These are phyloP conservation scores for Creolimax fragrantissima DNA, from an alignment of 78 protist species.

Conservation along the genomic window DNA sequence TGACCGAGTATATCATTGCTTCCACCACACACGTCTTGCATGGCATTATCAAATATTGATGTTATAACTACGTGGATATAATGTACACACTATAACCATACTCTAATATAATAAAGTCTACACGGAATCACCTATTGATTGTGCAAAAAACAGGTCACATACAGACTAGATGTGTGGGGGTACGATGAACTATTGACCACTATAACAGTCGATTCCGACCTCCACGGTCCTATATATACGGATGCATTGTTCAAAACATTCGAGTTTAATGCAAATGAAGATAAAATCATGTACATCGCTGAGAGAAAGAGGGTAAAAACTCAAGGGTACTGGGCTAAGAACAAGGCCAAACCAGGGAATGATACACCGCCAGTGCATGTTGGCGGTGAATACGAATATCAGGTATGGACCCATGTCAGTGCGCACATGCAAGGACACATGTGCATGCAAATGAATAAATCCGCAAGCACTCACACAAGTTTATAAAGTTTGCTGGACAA, in stretches of 20 bases:
- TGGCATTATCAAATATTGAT: too few species aligned
- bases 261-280: background rate
- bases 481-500: background rate
- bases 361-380: background rate
- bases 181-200: background rate
- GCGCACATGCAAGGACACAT: background rate
- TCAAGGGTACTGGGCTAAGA: background rate
- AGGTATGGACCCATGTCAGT: background rate
- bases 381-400: background rate
- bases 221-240: background rate
- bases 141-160: too few species aligned
- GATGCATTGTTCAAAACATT: background rate
- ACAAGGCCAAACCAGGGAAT: background rate
- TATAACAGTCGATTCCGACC: background rate
- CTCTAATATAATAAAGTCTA: too few species aligned
- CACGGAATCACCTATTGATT: too few species aligned
- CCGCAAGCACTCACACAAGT: background rate
- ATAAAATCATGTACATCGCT: background rate
- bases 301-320: background rate
- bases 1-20: too few species aligned
- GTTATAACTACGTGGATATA: too few species aligned
- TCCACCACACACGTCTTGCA: too few species aligned
- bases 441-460: background rate
- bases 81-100: too few species aligned
- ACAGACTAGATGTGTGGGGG: background rate